phyloP scores from a whole-genome alignment of 2,329 filamentous ascomycete species.

The Penicillium brevicompactum region DNA sequence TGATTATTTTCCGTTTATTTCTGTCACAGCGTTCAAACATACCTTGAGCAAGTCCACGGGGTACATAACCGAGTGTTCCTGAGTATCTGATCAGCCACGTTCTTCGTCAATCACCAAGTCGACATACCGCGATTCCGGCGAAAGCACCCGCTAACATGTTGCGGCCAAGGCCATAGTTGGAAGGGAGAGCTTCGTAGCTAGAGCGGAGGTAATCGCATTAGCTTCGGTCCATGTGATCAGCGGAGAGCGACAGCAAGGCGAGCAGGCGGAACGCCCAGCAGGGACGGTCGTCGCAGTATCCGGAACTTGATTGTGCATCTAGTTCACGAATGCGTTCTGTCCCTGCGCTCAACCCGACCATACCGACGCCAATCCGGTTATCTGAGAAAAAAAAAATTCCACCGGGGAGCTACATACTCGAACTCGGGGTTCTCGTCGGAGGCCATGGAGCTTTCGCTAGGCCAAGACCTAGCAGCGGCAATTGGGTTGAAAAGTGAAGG shows the following conservation, averaged over 20 bases:
- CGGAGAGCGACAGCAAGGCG: constrained; percentile 1
- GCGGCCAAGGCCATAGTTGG: constrained; percentile 88
- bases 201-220: constrained; percentile 26
- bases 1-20: constrained; percentile 1
- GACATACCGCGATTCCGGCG: constrained; percentile 85
- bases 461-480: constrained; percentile 39
- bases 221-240: constrained; percentile 13
- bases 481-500: constrained; percentile 7
- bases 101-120: neutral
- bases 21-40: constrained; percentile 28
- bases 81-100: constrained; percentile 22
- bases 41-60: constrained; percentile 98
- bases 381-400: constrained; percentile 10
- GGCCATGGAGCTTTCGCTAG: constrained; percentile 44
- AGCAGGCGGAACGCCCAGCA: neutral
- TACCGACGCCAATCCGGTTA: constrained; percentile 2
- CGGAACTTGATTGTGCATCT: too few species aligned
- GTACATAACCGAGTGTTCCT: constrained; percentile 99
- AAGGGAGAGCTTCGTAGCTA: constrained; percentile 89
- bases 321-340: neutral
- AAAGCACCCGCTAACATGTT: constrained; percentile 98
- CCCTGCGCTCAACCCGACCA: neutral
- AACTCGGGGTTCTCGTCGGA: constrained; percentile 47
- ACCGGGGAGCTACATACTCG: constrained; percentile 41
- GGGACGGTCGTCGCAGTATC: neutral